A percentile compares a stretch with the other conserved stretches of the same genome.
phyloP scores from a whole-genome alignment of 139 green algal species.

The Spirogloea muscicola region DNA sequence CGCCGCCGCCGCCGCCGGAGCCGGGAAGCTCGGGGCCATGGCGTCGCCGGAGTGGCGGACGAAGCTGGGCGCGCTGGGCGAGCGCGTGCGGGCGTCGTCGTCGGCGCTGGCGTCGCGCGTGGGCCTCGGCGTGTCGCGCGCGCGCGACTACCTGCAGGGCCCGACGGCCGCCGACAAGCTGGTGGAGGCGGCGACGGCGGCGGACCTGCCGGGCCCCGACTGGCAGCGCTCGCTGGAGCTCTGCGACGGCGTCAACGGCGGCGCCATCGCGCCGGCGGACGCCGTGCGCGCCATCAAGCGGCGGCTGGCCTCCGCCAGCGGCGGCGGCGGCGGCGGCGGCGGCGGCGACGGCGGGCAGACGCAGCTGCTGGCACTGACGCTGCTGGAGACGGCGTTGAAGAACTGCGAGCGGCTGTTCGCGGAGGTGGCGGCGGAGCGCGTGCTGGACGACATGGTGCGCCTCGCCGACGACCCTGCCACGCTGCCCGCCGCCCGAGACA shows the following conservation, averaged over 20 bases:
- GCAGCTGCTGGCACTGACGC: slow-evolving; percentile 9
- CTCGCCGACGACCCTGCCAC: not conserved
- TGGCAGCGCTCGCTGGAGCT: slow-evolving; percentile 14
- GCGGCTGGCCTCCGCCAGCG: slow-evolving; percentile 4
- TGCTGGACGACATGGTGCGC: slow-evolving; percentile 38
- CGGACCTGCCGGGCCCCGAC: not conserved
- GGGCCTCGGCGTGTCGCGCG: too few species aligned
- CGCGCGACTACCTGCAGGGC: slow-evolving; percentile 8
- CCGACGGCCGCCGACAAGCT: slow-evolving; percentile 11
- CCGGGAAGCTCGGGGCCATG: too few species aligned
- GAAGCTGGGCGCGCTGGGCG: too few species aligned
- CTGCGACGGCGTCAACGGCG: slow-evolving; percentile 23
- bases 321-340: too few species aligned
- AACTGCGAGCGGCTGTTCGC: slow-evolving; percentile 35
- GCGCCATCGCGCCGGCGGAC: not conserved
- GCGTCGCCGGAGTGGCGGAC: too few species aligned
- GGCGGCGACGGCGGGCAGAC: too few species aligned
- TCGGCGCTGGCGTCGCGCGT: too few species aligned
- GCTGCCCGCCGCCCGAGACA: not conserved
- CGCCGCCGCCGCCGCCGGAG: too few species aligned
- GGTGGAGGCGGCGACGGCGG: slow-evolving; percentile 24
- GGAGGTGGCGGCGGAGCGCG: slow-evolving; percentile 27
- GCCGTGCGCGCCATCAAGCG: slow-evolving; percentile 15
- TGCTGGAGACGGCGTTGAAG: slow-evolving; percentile 26
- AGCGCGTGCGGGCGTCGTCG: too few species aligned